phyloP scores from a whole-genome alignment of 179 eudicot species.

The Camellia oleifera region DNA sequence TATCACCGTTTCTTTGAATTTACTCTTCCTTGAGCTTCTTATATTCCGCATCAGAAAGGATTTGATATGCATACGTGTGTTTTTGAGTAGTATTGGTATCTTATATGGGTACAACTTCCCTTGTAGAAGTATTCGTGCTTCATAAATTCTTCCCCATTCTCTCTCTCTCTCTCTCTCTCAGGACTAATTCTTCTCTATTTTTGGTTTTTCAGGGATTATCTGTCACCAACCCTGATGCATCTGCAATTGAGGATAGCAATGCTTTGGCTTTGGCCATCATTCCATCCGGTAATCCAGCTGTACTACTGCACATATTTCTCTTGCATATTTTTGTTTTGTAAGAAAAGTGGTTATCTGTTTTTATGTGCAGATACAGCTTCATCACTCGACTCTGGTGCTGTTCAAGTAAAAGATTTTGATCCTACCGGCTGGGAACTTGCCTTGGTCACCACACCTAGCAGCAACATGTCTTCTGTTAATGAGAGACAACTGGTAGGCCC shows the following conservation, averaged over 20 bases:
- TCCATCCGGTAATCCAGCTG: slow-evolving; percentile 51
- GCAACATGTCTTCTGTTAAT: slow-evolving; percentile 59
- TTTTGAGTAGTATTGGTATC: too few species aligned
- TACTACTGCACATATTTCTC: neutral
- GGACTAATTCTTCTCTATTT: neutral
- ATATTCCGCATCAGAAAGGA: too few species aligned
- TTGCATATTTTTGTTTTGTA: neutral
- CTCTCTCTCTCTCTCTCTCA: neutral
- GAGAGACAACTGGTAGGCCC: slow-evolving; percentile 83
- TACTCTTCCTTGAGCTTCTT: too few species aligned
- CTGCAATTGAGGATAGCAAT: slow-evolving; percentile 81
- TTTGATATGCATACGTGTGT: too few species aligned
- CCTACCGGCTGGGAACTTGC: slow-evolving; percentile 96
- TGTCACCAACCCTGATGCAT: slow-evolving; percentile 46
- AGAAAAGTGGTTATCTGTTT: neutral
- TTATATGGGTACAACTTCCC: too few species aligned
- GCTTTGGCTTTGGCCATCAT: slow-evolving; percentile 87
- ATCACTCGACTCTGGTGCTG: slow-evolving; percentile 47
- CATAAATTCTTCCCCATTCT: neutral
- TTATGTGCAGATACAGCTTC: slow-evolving; percentile 42
- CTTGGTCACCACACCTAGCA: slow-evolving; percentile 80
- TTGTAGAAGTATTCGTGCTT: neutral
- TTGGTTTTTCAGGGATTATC: slow-evolving; percentile 64
- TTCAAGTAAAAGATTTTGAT: slow-evolving; percentile 57
- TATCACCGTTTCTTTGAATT: too few species aligned